Evolutionary conservation across 495 filamentous ascomycete genomes (phyloP), one percentile per base, ranked within the genome.

Genomic region (Choiromyces venosus): DNA sequence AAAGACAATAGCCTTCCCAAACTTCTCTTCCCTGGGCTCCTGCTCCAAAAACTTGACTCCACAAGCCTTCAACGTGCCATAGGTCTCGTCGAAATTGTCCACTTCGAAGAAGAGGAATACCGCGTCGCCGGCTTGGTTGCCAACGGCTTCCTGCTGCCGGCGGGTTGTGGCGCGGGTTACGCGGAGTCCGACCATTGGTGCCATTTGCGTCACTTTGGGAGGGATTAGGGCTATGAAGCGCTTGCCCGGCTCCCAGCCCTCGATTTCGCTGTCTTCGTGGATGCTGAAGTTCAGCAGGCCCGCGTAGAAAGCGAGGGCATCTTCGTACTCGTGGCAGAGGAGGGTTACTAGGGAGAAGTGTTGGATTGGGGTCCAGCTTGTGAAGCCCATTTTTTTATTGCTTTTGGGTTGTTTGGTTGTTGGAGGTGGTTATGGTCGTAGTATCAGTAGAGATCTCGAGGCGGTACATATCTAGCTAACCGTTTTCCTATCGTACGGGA

Each of bases 271-370:
- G 44, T 73, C 67, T 21, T 76, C 71, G 33, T 76, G 74, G 25
- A 76, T 67, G 1, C 71, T 74, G 25, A 76, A 74, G 61, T 70
- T 76, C 37, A 76, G 74, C 9, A 76, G 71, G 7, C 71, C 71
- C 2, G 71, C 74, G 21, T 76, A 76, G 74, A 76, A 73, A 16
- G 74, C 18, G 56, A 76, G 67, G 3, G 74, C 74, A 37, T 39
- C n/a, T 2, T 73, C 16, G 39, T 76, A 76, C 4, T 73, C 74
- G 7, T 64, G 74, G 37, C 71, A 76, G 37, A 76, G 74, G 9
- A 74, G 74, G 4, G 74, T 74, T 37, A 76, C 36, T n/a, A 76
- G 40, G 1, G 66, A 69, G 39, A 76, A 65, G 61, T 76, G 67
- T 29, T 76, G 74, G 33, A 70, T 76, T n/a, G 74, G 74, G 33